Percentiles rank a stretch among this genome's conserved stretches.
These are phyloP conservation scores for Acrocalymma vagum DNA, from an alignment of 2,329 filamentous ascomycete genomes.

Conservation along the genomic window DNA sequence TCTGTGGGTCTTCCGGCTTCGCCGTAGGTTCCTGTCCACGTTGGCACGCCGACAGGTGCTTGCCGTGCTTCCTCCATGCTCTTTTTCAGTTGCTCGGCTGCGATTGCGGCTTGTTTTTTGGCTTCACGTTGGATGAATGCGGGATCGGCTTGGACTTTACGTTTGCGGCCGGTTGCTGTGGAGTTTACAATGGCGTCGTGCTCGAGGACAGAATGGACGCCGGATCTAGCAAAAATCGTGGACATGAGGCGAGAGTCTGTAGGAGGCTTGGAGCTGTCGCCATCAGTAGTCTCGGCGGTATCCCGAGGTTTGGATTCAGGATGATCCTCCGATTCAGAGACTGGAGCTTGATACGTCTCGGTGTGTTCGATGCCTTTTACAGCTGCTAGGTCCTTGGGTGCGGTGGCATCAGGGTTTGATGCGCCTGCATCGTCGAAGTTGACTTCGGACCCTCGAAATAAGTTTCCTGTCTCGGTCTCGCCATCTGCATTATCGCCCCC, in stretches of 20 bases:
- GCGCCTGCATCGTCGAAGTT: constrained; percentile 56
- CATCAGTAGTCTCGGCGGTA: constrained; percentile 15
- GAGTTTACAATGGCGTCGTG: constrained; percentile 83
- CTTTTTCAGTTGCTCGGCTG: constrained; percentile 77
- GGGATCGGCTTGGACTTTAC: constrained; percentile 75
- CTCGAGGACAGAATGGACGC: constrained; percentile 89
- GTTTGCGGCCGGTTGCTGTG: constrained; percentile 59
- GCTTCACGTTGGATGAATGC: constrained; percentile 84
- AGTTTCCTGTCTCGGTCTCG: constrained; percentile 80
- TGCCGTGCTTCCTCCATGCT: constrained; percentile 76
- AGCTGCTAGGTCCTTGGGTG: constrained; percentile 36
- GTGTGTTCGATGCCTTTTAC: constrained; percentile 54
- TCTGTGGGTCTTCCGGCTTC: constrained; percentile 70
- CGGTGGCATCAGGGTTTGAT: constrained; percentile 29
- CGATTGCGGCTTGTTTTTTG: constrained; percentile 77
- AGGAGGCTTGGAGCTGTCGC: constrained; percentile 21
- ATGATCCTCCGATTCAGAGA: constrained; percentile 33
- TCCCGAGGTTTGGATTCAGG: no score
- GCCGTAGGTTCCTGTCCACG: constrained; percentile 90
- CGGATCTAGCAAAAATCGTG: constrained; percentile 85
- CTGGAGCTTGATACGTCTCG: constrained; percentile 51
- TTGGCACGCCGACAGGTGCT: constrained; percentile 84
- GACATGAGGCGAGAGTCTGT: constrained; percentile 77
- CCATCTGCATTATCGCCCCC: constrained; percentile 69
- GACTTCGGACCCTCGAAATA: constrained; percentile 90